Conservation (phyloP, 495 filamentous ascomycete species). For the Tuber aestivum region DNA sequence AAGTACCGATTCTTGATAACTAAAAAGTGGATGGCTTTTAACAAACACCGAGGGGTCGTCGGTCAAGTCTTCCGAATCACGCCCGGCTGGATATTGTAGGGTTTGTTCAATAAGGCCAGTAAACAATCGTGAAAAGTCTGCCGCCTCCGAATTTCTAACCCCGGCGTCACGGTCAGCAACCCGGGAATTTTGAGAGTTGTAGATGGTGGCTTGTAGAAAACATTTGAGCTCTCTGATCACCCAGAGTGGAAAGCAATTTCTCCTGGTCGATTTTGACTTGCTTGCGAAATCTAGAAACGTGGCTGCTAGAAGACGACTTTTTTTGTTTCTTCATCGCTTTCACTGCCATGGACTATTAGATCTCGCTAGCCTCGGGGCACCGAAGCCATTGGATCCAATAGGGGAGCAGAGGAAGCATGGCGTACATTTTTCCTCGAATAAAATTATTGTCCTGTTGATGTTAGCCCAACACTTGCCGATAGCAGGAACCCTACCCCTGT, state of each 20-base stretch:
- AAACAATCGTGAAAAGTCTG: conserved; percentile 18
- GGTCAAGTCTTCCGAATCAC: neutral
- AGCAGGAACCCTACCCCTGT: neutral
- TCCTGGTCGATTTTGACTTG: conserved; percentile 24
- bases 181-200: neutral
- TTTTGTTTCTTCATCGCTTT: conserved; percentile 34
- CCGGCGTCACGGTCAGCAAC: neutral
- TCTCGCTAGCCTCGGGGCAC: neutral
- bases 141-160: conserved; percentile 17
- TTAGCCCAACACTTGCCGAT: neutral
- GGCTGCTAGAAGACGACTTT: conserved; percentile 17
- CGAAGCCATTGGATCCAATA: neutral
- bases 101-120: conserved; percentile 10
- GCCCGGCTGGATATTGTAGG: neutral
- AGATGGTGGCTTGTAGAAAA: neutral
- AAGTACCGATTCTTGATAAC: conserved; percentile 14
- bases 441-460: conserved; percentile 18
- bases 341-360: conserved; percentile 11
- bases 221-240: conserved; percentile 27
- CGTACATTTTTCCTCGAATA: conserved; percentile 29
- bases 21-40: conserved; percentile 16
- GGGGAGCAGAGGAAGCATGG: neutral
- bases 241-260: conserved; percentile 15
- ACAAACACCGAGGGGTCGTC: neutral
- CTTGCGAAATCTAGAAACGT: conserved; percentile 21